Percentiles rank a stretch among this genome's conserved stretches.
phyloP scores from a whole-genome alignment of 2,329 filamentous ascomycete genomes.

The Colletotrichum orbiculare region DNA sequence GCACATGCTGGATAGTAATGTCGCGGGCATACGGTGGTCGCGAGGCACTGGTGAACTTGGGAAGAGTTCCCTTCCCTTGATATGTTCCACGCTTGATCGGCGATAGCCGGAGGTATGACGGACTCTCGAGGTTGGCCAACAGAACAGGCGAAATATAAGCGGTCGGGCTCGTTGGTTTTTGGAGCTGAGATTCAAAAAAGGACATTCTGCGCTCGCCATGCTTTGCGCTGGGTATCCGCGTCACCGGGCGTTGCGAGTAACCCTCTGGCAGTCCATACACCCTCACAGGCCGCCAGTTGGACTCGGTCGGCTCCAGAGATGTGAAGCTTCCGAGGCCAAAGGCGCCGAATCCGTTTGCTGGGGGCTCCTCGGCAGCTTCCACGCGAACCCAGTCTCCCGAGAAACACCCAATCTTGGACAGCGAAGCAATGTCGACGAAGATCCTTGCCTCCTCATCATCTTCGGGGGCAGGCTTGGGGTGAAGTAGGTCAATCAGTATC shows the following conservation, averaged over 20 bases:
- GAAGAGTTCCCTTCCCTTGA: conserved; percentile 62
- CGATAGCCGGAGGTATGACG: conserved; percentile 82
- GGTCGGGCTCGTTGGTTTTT: conserved; percentile 66
- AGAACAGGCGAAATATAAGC: conserved; percentile 88
- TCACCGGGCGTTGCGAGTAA: conserved; percentile 70
- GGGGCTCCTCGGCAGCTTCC: conserved; percentile 80
- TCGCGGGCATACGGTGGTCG: conserved; percentile 74
- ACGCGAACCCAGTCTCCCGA: conserved; percentile 96
- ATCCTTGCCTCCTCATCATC: conserved; percentile 92
- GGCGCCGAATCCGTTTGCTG: conserved; percentile 71
- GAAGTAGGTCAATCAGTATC: conserved; percentile 81
- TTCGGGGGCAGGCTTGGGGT: conserved; percentile 79
- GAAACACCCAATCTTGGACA: conserved; percentile 94
- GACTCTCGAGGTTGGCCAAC: conserved; percentile 84
- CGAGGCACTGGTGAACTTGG: conserved; percentile 65
- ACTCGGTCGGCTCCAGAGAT: conserved; percentile 69
- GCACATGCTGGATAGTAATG: conserved; percentile 88
- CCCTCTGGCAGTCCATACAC: conserved; percentile 90
- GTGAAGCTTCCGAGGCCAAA: conserved; percentile 75
- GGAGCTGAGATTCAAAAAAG: conserved; percentile 76
- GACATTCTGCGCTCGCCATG: conserved; percentile 64
- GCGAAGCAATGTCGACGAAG: conserved; percentile 87
- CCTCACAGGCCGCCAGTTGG: conserved; percentile 83
- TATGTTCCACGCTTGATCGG: conserved; percentile 68
- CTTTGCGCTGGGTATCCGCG: conserved; percentile 68